Evolutionary conservation across 2,329 filamentous ascomycete genomes (phyloP).

Genomic region (Mariannaea elegans): DNA sequence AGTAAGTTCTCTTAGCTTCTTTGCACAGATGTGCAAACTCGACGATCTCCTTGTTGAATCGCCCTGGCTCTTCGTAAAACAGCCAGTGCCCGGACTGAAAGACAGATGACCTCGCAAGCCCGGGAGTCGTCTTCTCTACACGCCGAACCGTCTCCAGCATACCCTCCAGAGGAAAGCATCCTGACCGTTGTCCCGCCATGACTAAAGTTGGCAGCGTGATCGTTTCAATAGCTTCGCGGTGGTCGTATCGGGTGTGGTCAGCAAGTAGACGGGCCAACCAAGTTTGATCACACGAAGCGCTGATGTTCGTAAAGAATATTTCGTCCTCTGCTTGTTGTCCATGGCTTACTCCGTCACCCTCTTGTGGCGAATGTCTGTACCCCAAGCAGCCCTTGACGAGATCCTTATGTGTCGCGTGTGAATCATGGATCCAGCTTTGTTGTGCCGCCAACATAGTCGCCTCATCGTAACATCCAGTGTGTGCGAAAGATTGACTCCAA

Average conservation of each 20-base stretch:
- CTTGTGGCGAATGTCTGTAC: slow-evolving; percentile 35
- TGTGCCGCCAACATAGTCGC: slow-evolving; percentile 37
- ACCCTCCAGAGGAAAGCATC: slow-evolving; percentile 39
- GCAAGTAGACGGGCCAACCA: slow-evolving; percentile 39
- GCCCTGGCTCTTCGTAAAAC: slow-evolving; percentile 39
- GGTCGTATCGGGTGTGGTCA: slow-evolving; percentile 41
- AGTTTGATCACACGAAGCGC: slow-evolving; percentile 36
- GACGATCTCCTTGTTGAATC: slow-evolving; percentile 36
- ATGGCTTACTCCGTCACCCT: slow-evolving; percentile 30
- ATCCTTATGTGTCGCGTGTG: slow-evolving; percentile 33
- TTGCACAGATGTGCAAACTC: slow-evolving; percentile 33
- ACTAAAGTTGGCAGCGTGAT: slow-evolving; percentile 38
- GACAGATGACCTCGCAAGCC: slow-evolving; percentile 32
- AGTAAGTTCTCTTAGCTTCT: background rate
- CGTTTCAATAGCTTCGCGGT: slow-evolving; percentile 37
- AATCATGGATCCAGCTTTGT: slow-evolving; percentile 36
- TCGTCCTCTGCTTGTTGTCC: slow-evolving; percentile 36
- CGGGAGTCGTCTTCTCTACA: slow-evolving; percentile 30
- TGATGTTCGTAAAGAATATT: slow-evolving; percentile 38
- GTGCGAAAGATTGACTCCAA: slow-evolving; percentile 36
- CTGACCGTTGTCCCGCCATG: slow-evolving; percentile 38
- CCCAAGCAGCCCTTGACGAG: slow-evolving; percentile 38
- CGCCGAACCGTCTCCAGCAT: slow-evolving; percentile 39
- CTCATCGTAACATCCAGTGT: slow-evolving; percentile 38
- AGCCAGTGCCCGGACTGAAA: slow-evolving; percentile 41